Percentiles rank a stretch among this genome's conserved stretches.
Conservation (phyloP, 202 grass and related monocot species). For the Setaria italica region DNA sequence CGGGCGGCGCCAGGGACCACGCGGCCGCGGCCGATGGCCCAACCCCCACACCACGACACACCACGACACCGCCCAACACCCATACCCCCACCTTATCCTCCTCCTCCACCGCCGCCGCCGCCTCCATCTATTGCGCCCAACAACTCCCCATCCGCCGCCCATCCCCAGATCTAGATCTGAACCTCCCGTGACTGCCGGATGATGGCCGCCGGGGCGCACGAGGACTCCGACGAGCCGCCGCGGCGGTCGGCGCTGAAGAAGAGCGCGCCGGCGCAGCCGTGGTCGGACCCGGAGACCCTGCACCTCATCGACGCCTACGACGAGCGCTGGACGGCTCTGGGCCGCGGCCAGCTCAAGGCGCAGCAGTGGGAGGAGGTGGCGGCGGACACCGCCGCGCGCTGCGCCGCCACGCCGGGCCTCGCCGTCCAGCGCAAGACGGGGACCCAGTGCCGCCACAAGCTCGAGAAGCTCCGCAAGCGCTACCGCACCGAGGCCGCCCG, state of each 20-base stretch:
- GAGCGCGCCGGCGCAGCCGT: slow-evolving; percentile 78
- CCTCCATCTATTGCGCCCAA: slow-evolving; percentile 49
- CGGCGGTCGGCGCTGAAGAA: slow-evolving; percentile 48
- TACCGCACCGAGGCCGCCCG: slow-evolving; percentile 75
- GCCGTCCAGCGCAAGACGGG: slow-evolving; percentile 67
- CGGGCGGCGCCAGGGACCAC: slow-evolving; percentile 46
- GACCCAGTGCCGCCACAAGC: slow-evolving; percentile 98
- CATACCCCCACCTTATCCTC: slow-evolving; percentile 53
- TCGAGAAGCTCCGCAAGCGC: slow-evolving; percentile 98
- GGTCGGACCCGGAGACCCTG: slow-evolving; percentile 80
- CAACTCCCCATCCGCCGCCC: slow-evolving; percentile 22
- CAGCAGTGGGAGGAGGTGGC: slow-evolving; percentile 96
- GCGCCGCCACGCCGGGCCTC: slow-evolving; percentile 48
- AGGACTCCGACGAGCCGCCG: slow-evolving; percentile 36
- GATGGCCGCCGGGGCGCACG: slow-evolving; percentile 47
- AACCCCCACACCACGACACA: too few species aligned
- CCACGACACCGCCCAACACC: slow-evolving; percentile 41
- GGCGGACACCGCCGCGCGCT: slow-evolving; percentile 54
- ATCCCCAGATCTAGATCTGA: slow-evolving; percentile 51
- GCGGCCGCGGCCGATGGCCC: slow-evolving; percentile 49
- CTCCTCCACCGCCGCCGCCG: slow-evolving; percentile 49
- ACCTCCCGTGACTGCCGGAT: not conserved
- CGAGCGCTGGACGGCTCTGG: slow-evolving; percentile 72
- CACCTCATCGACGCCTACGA: slow-evolving; percentile 95
- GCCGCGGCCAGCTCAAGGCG: slow-evolving; percentile 93